These are phyloP conservation scores for Bruguiera parviflora DNA, from an alignment of 345 rosid genomes.

Conservation along the genomic window DNA sequence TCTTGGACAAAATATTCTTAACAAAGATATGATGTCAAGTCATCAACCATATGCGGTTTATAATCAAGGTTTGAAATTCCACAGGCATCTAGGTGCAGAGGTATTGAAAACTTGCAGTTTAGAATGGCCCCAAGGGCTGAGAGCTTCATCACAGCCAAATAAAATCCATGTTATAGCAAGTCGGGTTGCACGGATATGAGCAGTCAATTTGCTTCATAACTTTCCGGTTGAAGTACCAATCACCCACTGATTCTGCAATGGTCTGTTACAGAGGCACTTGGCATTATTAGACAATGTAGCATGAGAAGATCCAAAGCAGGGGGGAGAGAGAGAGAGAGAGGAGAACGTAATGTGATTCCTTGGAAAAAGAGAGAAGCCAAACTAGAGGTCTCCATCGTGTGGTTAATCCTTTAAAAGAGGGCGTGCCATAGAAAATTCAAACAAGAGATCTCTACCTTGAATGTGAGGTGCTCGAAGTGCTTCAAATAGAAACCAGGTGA, in stretches of 20 bases:
- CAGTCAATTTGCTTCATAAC: conserved; percentile 68
- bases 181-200: conserved; percentile 85
- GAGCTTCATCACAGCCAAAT: conserved; percentile 22
- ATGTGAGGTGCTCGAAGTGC: no score
- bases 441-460: no score
- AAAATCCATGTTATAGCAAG: conserved; percentile 68
- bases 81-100: neutral
- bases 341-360: no score
- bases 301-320: neutral
- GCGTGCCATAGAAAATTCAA: no score
- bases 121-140: neutral
- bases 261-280: conserved; percentile 43
- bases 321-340: no score
- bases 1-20: no score
- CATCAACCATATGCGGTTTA: neutral
- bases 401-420: no score
- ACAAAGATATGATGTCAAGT: no score
- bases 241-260: conserved; percentile 79
- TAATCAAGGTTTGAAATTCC: neutral
- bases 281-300: neutral
- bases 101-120: neutral
- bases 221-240: conserved; percentile 72
- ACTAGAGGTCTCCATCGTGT: no score
- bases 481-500: no score
- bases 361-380: no score